These are phyloP conservation scores for Amanita molliuscula DNA, from an alignment of 768 basidiomycete genomes.

Conservation along the genomic window DNA sequence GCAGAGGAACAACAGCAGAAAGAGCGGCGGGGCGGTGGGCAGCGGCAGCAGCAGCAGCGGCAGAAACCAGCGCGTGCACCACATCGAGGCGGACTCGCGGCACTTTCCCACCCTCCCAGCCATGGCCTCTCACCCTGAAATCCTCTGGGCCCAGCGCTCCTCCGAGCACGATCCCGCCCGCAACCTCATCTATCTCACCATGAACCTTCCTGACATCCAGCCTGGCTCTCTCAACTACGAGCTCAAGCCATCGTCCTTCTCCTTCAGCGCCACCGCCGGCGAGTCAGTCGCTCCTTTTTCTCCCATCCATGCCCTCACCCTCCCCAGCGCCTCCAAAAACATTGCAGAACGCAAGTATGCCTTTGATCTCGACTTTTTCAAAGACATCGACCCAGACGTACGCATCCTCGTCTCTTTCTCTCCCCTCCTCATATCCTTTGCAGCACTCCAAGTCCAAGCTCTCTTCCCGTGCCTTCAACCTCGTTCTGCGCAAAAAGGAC, in stretches of 20 bases:
- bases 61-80: slow-evolving; percentile 85
- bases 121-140: slow-evolving; percentile 67
- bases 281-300: slow-evolving; percentile 27
- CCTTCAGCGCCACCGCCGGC: slow-evolving; percentile 57
- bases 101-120: slow-evolving; percentile 21
- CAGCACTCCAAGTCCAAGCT: slow-evolving; percentile 23
- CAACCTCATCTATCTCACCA: slow-evolving; percentile 82
- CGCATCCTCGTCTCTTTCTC: background rate
- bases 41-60: slow-evolving; percentile 68
- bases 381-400: slow-evolving; percentile 71
- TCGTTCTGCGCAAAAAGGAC: slow-evolving; percentile 77
- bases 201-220: slow-evolving; percentile 73
- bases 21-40: slow-evolving; percentile 73
- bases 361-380: slow-evolving; percentile 70
- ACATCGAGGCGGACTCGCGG: slow-evolving; percentile 15
- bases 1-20: slow-evolving; percentile 66
- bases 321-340: slow-evolving; percentile 25
- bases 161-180: slow-evolving; percentile 35
- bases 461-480: slow-evolving; percentile 54
- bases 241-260: slow-evolving; percentile 43
- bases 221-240: slow-evolving; percentile 51
- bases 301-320: slow-evolving; percentile 9
- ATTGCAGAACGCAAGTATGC: slow-evolving; percentile 53
- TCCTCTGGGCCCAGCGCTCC: slow-evolving; percentile 94
- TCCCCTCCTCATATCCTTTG: background rate